These are phyloP conservation scores for Gillenia trifoliata DNA, from an alignment of 306 rosid genomes.

Conservation along the genomic window DNA sequence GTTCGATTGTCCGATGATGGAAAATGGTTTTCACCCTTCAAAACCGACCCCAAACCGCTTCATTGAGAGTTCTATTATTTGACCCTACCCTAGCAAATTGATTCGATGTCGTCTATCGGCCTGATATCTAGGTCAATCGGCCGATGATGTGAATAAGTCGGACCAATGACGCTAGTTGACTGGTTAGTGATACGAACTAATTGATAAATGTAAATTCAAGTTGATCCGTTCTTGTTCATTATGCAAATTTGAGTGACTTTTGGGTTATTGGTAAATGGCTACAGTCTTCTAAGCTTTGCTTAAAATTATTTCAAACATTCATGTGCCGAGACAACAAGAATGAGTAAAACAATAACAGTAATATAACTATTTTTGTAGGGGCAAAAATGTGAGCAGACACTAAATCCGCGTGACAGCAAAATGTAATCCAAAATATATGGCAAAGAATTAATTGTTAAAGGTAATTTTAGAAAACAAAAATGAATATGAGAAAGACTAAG, in stretches of 20 bases:
- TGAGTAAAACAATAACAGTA: neutral
- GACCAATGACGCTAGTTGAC: too few species aligned
- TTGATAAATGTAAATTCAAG: too few species aligned
- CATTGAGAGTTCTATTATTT: neutral
- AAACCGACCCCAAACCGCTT: neutral
- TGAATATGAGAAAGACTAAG: too few species aligned
- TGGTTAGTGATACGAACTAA: too few species aligned
- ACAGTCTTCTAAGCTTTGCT: too few species aligned
- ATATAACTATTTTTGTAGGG: neutral
- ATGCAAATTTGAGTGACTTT: too few species aligned
- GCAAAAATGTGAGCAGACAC: accelerated
- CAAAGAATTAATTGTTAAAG: neutral
- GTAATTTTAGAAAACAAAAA: neutral
- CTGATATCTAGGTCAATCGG: too few species aligned
- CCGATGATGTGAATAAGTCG: too few species aligned
- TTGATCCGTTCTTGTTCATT: too few species aligned
- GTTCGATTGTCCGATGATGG: neutral
- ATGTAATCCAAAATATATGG: neutral
- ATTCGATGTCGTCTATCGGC: too few species aligned
- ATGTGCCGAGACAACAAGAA: neutral
- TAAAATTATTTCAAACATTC: too few species aligned
- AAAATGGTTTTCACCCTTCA: neutral
- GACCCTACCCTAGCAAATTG: neutral
- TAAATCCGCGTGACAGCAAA: neutral
- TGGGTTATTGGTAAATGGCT: too few species aligned